phyloP scores from a whole-genome alignment of 1,284 basidiomycete species.

The Sanguinoderma infundibulare region DNA sequence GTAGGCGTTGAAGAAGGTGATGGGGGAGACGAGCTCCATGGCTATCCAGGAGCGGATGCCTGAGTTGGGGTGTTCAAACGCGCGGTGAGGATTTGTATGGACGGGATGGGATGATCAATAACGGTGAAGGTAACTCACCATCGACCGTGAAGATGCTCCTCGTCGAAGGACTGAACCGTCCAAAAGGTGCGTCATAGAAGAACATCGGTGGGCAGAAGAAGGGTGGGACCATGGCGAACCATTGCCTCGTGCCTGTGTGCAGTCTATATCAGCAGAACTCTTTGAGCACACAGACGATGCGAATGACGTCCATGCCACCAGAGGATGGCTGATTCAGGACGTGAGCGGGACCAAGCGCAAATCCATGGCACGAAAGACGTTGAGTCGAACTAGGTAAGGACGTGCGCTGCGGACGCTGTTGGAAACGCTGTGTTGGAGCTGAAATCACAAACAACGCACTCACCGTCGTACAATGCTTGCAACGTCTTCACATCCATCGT shows the following conservation, averaged over 20 bases:
- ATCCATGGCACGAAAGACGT: too few relatives aligned
- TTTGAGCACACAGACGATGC: neutral
- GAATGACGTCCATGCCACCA: neutral
- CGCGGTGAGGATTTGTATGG: neutral
- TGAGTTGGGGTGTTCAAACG: slow-evolving; percentile 16
- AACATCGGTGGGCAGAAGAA: slow-evolving; percentile 39
- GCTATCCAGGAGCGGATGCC: slow-evolving; percentile 74
- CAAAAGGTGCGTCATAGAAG: slow-evolving; percentile 73
- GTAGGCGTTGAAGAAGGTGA: slow-evolving; percentile 58
- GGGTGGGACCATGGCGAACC: slow-evolving; percentile 38
- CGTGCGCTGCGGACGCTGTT: neutral
- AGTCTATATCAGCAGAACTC: neutral
- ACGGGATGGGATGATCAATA: neutral
- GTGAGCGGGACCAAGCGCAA: too few relatives aligned
- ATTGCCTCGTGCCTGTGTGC: slow-evolving; percentile 35
- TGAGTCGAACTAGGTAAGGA: neutral
- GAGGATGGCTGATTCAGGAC: too few relatives aligned
- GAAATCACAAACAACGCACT: neutral
- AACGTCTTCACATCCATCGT: slow-evolving; percentile 7
- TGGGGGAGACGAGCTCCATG: slow-evolving; percentile 86
- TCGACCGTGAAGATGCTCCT: slow-evolving; percentile 56
- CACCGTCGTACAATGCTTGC: slow-evolving; percentile 18
- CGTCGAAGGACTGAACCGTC: slow-evolving; percentile 64
- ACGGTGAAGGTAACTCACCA: slow-evolving; percentile 41
- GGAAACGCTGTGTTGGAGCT: neutral